Evolutionary conservation across 2,329 filamentous ascomycete species (phyloP), one percentile per base, ranked within the genome.

Genomic region (Xylariaceae sp.): DNA sequence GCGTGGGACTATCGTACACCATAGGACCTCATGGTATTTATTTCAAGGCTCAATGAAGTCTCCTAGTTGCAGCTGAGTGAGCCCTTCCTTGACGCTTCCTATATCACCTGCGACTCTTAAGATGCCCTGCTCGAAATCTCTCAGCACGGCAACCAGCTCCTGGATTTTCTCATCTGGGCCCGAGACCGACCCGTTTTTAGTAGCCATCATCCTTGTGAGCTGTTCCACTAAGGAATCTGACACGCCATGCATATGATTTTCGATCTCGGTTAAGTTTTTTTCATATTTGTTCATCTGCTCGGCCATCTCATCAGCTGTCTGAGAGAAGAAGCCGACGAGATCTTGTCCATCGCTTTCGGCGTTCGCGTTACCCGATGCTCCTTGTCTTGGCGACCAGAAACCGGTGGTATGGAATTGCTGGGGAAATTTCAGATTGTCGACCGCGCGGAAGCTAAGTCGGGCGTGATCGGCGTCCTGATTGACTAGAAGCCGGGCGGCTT

Each of bases 51-150:
- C 54, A n/a, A 71, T 64, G 45, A 73, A 71, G 12, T 70, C 68
- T 16, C 77, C 79, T 32, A 76, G 57, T 54, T 77, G 75, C 42
- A 84, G 62, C 52, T 74, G 74, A 44, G 82, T 80, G 45, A 83
- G 73, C 27, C 76, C 75, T 60, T 85, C 82, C 49, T 80, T 76
- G 4, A 74, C 74, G 37, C 68, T 67, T 3, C 80, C 81, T 40
- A 86, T 73, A 44, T 79, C 74, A 20, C 74, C 72, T 5, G 82
- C 82, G 45, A 84, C 81, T 42, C 78, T 75, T 45, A 84, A 63
- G 44, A 86, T 82, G 45, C 80, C 76, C 54, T 77, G 72, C 65
- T 86, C 81, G 49, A 86, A 83, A 54, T 85, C 82, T 16, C 76
- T 70, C 52, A 86, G 70, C 35, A 82, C 80, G 11, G 72, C 74